Evolutionary conservation across 768 basidiomycete species (phyloP).

Genomic region (Omphalotus guepiniiformis): DNA sequence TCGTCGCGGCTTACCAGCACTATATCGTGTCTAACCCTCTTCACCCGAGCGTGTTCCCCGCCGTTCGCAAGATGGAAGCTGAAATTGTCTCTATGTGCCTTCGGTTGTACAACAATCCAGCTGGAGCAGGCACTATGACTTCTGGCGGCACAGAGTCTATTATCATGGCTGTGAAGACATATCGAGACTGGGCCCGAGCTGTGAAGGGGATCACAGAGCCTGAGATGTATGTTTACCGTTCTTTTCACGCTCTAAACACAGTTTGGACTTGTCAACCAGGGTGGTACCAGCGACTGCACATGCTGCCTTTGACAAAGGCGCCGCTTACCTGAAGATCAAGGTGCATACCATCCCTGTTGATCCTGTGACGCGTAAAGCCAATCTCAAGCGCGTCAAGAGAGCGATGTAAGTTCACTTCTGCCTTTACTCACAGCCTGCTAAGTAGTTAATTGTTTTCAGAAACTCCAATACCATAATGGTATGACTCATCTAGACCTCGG

Average conservation of each 20-base stretch:
- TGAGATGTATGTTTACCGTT: conserved; percentile 61
- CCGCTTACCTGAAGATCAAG: conserved; percentile 85
- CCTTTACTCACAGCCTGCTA: conserved; percentile 1
- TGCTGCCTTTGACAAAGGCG: conserved; percentile 94
- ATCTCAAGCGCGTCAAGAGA: conserved; percentile 70
- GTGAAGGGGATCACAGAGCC: conserved; percentile 88
- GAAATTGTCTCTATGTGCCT: conserved; percentile 89
- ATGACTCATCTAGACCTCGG: conserved; percentile 9
- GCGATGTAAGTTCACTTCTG: conserved; percentile 66
- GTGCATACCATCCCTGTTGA: conserved; percentile 85
- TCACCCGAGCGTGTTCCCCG: conserved; percentile 92
- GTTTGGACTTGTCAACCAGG: conserved; percentile 33
- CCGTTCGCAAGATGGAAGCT: conserved; percentile 94
- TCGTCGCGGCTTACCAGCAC: conserved; percentile 74
- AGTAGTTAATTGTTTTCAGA: conserved; percentile 32
- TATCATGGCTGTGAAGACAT: conserved; percentile 91
- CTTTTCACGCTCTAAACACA: not conserved
- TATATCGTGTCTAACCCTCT: conserved; percentile 88
- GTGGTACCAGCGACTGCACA: conserved; percentile 83
- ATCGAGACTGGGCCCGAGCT: conserved; percentile 85
- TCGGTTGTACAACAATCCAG: conserved; percentile 77
- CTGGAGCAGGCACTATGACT: conserved; percentile 89
- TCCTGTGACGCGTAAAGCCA: conserved; percentile 67
- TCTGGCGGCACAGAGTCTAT: conserved; percentile 96
- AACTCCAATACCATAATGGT: conserved; percentile 90